These are phyloP conservation scores for Parastagonospora avenae DNA, from an alignment of 2,329 filamentous ascomycete genomes.

Conservation along the genomic window DNA sequence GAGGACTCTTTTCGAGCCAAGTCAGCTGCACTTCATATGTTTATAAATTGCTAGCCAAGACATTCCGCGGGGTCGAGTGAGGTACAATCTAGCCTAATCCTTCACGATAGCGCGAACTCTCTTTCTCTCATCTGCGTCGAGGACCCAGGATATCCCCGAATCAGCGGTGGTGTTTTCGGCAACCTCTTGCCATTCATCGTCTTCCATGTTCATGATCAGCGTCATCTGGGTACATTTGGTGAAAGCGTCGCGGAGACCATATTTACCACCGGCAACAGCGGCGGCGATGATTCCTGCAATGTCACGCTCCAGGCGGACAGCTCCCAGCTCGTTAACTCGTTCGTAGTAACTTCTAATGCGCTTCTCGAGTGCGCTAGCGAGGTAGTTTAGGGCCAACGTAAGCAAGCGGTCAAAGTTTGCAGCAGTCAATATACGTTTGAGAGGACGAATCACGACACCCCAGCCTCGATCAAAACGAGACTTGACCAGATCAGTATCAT, in stretches of 20 bases:
- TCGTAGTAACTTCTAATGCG: conserved; percentile 81
- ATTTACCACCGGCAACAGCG: conserved; percentile 71
- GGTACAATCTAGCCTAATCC: conserved; percentile 17
- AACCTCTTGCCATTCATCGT: conserved; percentile 90
- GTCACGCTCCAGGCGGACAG: conserved; percentile 83
- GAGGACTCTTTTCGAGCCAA: neutral
- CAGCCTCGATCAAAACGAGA: conserved; percentile 83
- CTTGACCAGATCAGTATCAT: conserved; percentile 68
- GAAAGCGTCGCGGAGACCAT: conserved; percentile 78
- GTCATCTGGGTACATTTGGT: conserved; percentile 77
- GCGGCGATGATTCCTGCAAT: conserved; percentile 72
- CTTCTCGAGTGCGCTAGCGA: conserved; percentile 83
- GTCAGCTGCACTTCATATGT: conserved; percentile 6
- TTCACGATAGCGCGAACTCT: conserved; percentile 72
- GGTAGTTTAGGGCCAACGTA: conserved; percentile 72
- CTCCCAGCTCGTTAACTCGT: conserved; percentile 79
- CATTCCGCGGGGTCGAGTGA: neutral
- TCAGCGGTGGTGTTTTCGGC: conserved; percentile 54
- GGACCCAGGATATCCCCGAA: conserved; percentile 70
- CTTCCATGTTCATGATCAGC: conserved; percentile 91
- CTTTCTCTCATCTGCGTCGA: conserved; percentile 74
- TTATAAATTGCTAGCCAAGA: conserved; percentile 25
- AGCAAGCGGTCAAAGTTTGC: conserved; percentile 78
- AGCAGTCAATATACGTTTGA: conserved; percentile 81
- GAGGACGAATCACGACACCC: conserved; percentile 82